Base-by-base conservation (phyloP, 306 rosid species). In the Mucuna pruriens region DNA sequence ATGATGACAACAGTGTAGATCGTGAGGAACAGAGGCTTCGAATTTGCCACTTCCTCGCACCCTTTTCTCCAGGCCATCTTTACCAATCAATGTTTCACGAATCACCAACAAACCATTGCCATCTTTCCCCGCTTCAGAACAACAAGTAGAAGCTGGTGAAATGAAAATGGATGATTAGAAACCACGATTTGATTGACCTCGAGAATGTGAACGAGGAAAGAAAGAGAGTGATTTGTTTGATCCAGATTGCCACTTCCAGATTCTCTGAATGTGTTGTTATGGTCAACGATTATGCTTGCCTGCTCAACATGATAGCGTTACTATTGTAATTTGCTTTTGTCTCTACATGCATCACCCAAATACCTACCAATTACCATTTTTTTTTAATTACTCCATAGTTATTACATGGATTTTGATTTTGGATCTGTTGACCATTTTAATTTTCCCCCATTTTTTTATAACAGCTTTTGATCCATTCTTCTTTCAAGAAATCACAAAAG, bases 11-110 rank as follows among this genome's bases (percentile, higher is more conserved):
- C 78, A 33, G 88, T 84, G 85, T 90, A 92, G 67, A 92, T 82
- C 60, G 94, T 85, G 51, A 91, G 66, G 75, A 92, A 92, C 36
- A 92, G 78, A 19, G 94, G 89, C 81, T 75, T 92, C 4, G 91
- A 83, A 42, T 87, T 88, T 6, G 84, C 78, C 39, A 85, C 82
- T 45, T 90, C 89, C 38, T 89, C 84, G 7, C 88, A 80, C 71
- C 84, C 82, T 51, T 80, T 86, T 69, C 85, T 70, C 90, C 87
- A 89, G 2, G 72, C 87, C 92, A 88, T 88, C 52, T 2, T 63
- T 5, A 16, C 33, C 9, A 60, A 42, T 75, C 58, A 55, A 55
- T 8, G 9, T 25, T 33, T 74, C 49, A 58, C 51, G 23, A 85
- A 70, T 69, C 25, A 61, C 8, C 48, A 4, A 26, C 42, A 16